A percentile compares a stretch with the other conserved stretches of the same genome.
Evolutionary conservation across 2,329 filamentous ascomycete genomes (phyloP).

Genomic region (Colletotrichum sp.): DNA sequence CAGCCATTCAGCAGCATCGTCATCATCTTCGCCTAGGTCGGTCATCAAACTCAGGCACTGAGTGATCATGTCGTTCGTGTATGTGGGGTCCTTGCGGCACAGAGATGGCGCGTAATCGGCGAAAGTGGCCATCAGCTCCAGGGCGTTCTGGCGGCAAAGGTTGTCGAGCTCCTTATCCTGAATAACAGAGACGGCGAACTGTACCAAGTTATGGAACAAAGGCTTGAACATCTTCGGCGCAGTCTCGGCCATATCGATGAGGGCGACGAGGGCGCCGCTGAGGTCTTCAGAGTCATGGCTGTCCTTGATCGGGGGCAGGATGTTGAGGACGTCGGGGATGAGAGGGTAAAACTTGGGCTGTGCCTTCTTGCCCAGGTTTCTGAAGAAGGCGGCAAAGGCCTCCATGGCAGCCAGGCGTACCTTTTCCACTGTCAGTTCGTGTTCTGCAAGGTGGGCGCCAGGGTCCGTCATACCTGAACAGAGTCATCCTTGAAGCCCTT

Average conservation of each 20-base stretch:
- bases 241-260: conserved; percentile 95
- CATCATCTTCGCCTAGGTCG: conserved; percentile 91
- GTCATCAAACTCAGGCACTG: conserved; percentile 99
- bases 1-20: conserved; percentile 94
- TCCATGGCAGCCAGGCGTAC: conserved; percentile 95
- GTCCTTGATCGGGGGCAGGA: conserved; percentile 92
- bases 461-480: conserved; percentile 62
- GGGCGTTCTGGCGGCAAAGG: conserved; percentile 88
- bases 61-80: conserved; percentile 96
- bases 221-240: conserved; percentile 97
- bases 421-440: conserved; percentile 41
- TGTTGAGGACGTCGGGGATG: conserved; percentile 90
- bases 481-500: conserved; percentile 91
- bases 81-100: conserved; percentile 93
- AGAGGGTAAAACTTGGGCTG: conserved; percentile 88
- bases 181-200: conserved; percentile 91
- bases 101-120: conserved; percentile 92
- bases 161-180: conserved; percentile 95
- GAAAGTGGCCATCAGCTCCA: conserved; percentile 98
- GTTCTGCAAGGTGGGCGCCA: neutral
- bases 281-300: conserved; percentile 88
- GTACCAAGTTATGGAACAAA: conserved; percentile 90
- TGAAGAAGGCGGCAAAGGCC: conserved; percentile 95
- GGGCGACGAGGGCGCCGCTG: conserved; percentile 84
- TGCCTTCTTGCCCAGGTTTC: conserved; percentile 84